phyloP scores from a whole-genome alignment of 495 filamentous ascomycete species.

The Platismatia glauca region DNA sequence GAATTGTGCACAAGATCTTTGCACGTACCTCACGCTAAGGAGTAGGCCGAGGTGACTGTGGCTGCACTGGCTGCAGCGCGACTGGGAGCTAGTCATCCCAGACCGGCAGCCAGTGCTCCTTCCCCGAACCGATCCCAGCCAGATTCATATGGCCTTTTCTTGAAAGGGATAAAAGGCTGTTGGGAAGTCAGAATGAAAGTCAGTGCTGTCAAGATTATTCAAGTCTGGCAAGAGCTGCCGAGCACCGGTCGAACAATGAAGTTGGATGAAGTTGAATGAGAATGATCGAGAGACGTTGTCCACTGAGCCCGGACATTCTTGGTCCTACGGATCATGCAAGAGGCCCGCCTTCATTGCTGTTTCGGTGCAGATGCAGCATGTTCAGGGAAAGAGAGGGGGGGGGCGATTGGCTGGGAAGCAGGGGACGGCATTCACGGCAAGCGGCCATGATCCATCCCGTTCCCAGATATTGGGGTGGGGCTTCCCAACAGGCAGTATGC shows the following conservation, averaged over 20 bases:
- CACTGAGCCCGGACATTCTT: neutral
- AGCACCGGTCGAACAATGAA: neutral
- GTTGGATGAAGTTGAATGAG: neutral
- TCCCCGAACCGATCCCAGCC: conserved; percentile 6
- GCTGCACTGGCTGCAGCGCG: conserved; percentile 2
- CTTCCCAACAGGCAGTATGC: neutral
- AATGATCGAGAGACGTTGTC: too few species aligned
- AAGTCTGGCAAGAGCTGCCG: neutral
- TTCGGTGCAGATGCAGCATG: neutral
- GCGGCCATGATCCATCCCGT: neutral
- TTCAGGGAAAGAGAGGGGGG: neutral
- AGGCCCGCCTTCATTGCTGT: neutral
- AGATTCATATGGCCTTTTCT: neutral
- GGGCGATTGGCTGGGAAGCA: neutral
- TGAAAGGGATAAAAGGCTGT: neutral
- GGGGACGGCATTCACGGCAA: neutral
- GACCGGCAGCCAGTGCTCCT: neutral
- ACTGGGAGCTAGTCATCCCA: neutral
- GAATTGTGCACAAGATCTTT: neutral
- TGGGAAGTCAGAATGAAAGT: neutral
- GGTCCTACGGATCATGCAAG: neutral
- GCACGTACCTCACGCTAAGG: conserved; percentile 1
- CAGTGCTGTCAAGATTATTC: neutral
- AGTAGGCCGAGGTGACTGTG: neutral
- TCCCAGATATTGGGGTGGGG: neutral